Conservation (phyloP, 768 basidiomycete genomes). For the Pisolithus albus region DNA sequence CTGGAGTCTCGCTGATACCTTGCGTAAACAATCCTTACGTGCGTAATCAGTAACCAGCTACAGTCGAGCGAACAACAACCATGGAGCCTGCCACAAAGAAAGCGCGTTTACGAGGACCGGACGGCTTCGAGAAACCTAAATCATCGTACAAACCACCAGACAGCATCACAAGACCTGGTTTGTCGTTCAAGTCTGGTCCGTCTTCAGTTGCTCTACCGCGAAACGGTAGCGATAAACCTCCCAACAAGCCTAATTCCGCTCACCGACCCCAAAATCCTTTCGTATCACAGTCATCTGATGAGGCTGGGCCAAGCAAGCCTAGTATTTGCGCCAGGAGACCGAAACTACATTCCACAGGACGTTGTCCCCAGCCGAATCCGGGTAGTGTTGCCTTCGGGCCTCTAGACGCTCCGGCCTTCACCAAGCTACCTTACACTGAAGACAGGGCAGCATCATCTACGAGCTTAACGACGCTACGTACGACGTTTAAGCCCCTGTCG, state of each 20-base stretch:
- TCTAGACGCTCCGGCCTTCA: slow-evolving; percentile 13
- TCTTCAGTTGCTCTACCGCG: neutral
- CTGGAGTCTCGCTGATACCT: neutral
- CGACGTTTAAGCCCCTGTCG: slow-evolving; percentile 6
- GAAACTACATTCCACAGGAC: slow-evolving; percentile 6
- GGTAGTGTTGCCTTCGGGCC: slow-evolving; percentile 9
- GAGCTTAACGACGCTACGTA: slow-evolving; percentile 2
- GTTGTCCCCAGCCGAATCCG: neutral
- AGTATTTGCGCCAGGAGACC: slow-evolving; percentile 1
- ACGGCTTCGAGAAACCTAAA: slow-evolving; percentile 23
- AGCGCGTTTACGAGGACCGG: slow-evolving; percentile 15
- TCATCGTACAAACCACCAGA: slow-evolving; percentile 20
- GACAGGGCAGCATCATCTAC: slow-evolving; percentile 2
- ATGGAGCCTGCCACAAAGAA: slow-evolving; percentile 10
- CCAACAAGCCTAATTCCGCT: slow-evolving; percentile 5
- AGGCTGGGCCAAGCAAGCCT: slow-evolving; percentile 8
- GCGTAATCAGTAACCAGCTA: no score
- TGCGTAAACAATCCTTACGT: neutral
- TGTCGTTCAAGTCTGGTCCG: slow-evolving; percentile 15
- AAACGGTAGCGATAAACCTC: slow-evolving; percentile 5
- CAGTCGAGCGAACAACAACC: neutral
- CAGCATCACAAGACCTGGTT: slow-evolving; percentile 18
- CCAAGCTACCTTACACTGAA: neutral
- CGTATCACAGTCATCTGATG: slow-evolving; percentile 4
- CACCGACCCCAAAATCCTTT: slow-evolving; percentile 17